A percentile compares a stretch with the other conserved stretches of the same genome.
Conservation (phyloP, 2,329 filamentous ascomycete genomes). For the Arthrobotrys pseudoclavata region DNA sequence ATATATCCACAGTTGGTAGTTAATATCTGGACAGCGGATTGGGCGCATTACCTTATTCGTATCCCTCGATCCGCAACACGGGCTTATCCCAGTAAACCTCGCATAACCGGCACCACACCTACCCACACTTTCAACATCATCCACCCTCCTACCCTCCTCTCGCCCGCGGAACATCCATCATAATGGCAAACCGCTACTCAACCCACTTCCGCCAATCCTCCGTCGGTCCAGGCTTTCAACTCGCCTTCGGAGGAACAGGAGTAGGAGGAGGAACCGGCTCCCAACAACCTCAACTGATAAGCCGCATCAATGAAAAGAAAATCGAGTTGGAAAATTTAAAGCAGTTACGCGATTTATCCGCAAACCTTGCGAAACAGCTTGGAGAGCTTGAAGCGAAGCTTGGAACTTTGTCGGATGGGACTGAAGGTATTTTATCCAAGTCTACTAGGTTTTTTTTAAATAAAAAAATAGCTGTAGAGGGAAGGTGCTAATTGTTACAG, state of each 20-base stretch:
- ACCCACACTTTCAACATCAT: not conserved
- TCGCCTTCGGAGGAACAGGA: slow-evolving; percentile 39
- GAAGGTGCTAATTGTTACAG: slow-evolving; percentile 67
- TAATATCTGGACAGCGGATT: no score
- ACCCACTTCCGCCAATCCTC: slow-evolving; percentile 76
- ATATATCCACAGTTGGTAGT: no score
- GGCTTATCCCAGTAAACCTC: not conserved
- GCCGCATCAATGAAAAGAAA: slow-evolving; percentile 87
- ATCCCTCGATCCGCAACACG: not conserved
- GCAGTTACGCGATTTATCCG: slow-evolving; percentile 82
- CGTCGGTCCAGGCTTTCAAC: slow-evolving; percentile 66
- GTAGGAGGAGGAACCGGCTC: slow-evolving; percentile 3
- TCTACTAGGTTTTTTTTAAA: not conserved
- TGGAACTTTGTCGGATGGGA: slow-evolving; percentile 81
- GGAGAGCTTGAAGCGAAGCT: slow-evolving; percentile 83
- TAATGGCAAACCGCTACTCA: slow-evolving; percentile 73
- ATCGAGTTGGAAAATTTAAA: slow-evolving; percentile 83
- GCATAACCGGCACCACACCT: not conserved
- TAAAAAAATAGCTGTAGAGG: no score
- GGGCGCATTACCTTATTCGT: not conserved
- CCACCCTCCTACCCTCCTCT: not conserved
- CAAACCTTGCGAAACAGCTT: slow-evolving; percentile 84
- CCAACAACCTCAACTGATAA: slow-evolving; percentile 66
- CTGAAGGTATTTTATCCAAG: slow-evolving; percentile 74
- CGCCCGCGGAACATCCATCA: slow-evolving; percentile 64